phyloP scores from a whole-genome alignment of 2,329 filamentous ascomycete genomes.

The Trichoderma endophyticum region DNA sequence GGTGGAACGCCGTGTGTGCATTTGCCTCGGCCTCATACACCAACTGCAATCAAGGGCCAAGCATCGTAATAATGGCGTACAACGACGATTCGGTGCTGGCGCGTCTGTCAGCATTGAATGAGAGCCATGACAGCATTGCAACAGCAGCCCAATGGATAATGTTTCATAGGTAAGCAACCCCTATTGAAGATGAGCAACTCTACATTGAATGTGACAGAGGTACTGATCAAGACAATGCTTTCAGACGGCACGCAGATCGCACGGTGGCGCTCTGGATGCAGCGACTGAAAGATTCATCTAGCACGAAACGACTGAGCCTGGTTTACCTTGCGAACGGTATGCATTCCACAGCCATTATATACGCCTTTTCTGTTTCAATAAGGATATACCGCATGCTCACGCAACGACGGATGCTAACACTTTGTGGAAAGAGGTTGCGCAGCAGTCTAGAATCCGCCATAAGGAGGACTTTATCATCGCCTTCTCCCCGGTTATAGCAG shows the following conservation, averaged over 20 bases:
- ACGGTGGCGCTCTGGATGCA: slow-evolving; percentile 92
- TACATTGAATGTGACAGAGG: background rate
- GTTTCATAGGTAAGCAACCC: slow-evolving; percentile 79
- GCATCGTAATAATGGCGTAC: slow-evolving; percentile 69
- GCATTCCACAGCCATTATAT: slow-evolving; percentile 22
- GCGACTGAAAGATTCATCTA: slow-evolving; percentile 80
- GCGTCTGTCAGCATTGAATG: slow-evolving; percentile 91
- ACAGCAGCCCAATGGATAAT: slow-evolving; percentile 99
- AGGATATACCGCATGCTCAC: background rate
- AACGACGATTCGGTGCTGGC: slow-evolving; percentile 93
- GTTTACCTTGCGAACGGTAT: slow-evolving; percentile 94
- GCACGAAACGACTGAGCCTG: slow-evolving; percentile 81
- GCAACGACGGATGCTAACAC: background rate
- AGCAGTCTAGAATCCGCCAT: slow-evolving; percentile 88
- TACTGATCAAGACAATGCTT: background rate
- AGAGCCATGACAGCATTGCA: slow-evolving; percentile 95
- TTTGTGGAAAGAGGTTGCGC: slow-evolving; percentile 71
- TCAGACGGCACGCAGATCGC: slow-evolving; percentile 83
- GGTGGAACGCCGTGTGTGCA: background rate
- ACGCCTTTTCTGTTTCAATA: background rate
- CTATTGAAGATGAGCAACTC: background rate
- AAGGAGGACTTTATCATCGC: slow-evolving; percentile 92
- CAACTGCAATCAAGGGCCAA: background rate
- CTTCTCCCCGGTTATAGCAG: slow-evolving; percentile 87
- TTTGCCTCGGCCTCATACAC: background rate